Evolutionary conservation across 371 early-diverging fungal genomes (phyloP), one percentile per base, ranked within the genome.

Genomic region (Nematocida homosporus): DNA sequence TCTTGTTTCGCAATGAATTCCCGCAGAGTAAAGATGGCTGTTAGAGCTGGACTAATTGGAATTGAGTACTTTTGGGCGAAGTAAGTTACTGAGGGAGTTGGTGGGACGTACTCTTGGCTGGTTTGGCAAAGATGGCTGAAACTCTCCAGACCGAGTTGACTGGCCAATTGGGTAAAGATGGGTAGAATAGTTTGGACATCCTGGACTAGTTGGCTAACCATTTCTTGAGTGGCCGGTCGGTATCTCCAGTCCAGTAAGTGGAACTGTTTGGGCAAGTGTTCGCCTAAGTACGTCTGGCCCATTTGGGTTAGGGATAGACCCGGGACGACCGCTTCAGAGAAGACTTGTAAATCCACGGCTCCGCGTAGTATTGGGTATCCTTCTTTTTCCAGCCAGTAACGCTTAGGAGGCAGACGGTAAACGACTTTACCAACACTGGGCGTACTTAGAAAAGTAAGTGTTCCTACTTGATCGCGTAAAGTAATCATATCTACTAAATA

Each of bases 1-100:
- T 81, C 77, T 30, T 67, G 65, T 38, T 56, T 68, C 25, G 84
- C 81, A 27, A 81, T 41, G 69, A 77, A 72, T 10, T 72, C 79
- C 57, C 84, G 67, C 41, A 75, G 66, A 50, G 48, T 27, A 10
- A 81, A 32, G n/a, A 83, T n/a, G 16, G 65, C 53, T 16, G 32
- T 37, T 29, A 76, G 27, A 2, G 13, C 3, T 23, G 47, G 64
- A 8, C 37, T 3, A 0, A 29, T 35, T 1, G 35, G 29, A 18
- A 76, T 50, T 6, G 16, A 8, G 72, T 65, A 32, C 0, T 34
- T 37, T 1, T 34, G 18, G 3, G 48, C 29, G 42, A 76, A 76
- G 5, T 32, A 44, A 34, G 55, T 65, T 6, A 56, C 50, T 1
- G 51, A 50, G n/a, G 16, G 34, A 5, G 2, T 16, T 1, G 16